A percentile compares a stretch with the other conserved stretches of the same genome.
phyloP scores from a whole-genome alignment of 352 stramenopile species.

The Plasmopara viticola region DNA sequence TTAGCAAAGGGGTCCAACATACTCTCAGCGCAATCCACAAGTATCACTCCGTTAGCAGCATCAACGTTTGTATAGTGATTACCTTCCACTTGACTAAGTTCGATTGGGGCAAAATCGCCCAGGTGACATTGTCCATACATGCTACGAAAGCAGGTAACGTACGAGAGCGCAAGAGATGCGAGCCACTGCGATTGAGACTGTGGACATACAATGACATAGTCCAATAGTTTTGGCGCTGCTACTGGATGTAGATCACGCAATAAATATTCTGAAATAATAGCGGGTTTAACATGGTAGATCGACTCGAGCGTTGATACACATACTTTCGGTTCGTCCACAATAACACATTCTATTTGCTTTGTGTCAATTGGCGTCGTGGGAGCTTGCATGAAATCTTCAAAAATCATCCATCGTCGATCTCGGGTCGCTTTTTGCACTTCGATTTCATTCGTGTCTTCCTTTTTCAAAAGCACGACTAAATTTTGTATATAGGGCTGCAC shows the following conservation, averaged over 20 bases:
- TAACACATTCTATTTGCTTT: conserved; percentile 23
- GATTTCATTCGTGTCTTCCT: conserved; percentile 24
- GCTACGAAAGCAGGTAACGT: conserved; percentile 59
- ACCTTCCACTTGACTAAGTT: conserved; percentile 33
- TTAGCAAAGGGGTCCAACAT: conserved; percentile 55
- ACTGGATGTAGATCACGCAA: conserved; percentile 68
- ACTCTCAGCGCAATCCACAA: conserved; percentile 48
- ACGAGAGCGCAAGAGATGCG: conserved; percentile 58
- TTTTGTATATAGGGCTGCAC: conserved; percentile 37
- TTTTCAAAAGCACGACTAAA: conserved; percentile 25
- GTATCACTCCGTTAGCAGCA: conserved; percentile 38
- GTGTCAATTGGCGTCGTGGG: conserved; percentile 7
- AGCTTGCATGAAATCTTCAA: conserved; percentile 28
- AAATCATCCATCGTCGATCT: conserved; percentile 38
- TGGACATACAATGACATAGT: conserved; percentile 71
- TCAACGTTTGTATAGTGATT: conserved; percentile 46
- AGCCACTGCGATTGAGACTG: conserved; percentile 69
- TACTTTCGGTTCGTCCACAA: conserved; percentile 30
- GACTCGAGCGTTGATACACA: conserved; percentile 52
- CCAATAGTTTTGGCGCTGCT: conserved; percentile 50
- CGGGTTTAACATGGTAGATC: conserved; percentile 42
- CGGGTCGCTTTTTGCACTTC: conserved; percentile 13
- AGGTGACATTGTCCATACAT: conserved; percentile 67
- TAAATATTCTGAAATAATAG: conserved; percentile 67
- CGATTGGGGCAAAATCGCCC: conserved; percentile 52